Percentiles rank a stretch among this genome's conserved stretches.
Evolutionary conservation across 2,329 filamentous ascomycete species (phyloP).

Genomic region (Thielaviopsis ethacetica): DNA sequence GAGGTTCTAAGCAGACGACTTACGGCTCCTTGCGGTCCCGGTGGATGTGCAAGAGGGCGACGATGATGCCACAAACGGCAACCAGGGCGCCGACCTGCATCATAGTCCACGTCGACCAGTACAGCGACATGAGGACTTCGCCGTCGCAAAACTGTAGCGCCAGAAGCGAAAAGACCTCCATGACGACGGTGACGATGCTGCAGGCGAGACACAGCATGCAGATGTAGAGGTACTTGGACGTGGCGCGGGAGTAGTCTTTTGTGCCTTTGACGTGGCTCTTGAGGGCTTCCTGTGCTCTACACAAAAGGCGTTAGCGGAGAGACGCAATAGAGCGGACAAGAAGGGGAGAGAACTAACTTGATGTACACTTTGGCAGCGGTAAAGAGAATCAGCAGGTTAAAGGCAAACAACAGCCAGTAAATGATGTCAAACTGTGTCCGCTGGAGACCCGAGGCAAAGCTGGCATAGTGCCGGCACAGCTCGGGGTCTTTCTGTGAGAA

Average conservation of each 20-base stretch:
- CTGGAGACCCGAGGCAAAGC: slow-evolving; percentile 27
- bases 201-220: slow-evolving; percentile 28
- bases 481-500: slow-evolving; percentile 15
- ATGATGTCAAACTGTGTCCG: slow-evolving; percentile 27
- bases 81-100: slow-evolving; percentile 41
- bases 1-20: slow-evolving; percentile 15
- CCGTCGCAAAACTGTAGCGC: slow-evolving; percentile 43
- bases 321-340: not conserved
- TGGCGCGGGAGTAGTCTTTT: slow-evolving; percentile 20
- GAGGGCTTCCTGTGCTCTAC: slow-evolving; percentile 22
- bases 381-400: slow-evolving; percentile 28
- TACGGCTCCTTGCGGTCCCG: slow-evolving; percentile 34
- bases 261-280: slow-evolving; percentile 21
- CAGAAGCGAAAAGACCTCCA: slow-evolving; percentile 38
- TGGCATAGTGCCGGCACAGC: slow-evolving; percentile 25
- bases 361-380: slow-evolving; percentile 26
- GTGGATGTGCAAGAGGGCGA: slow-evolving; percentile 34
- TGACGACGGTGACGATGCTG: slow-evolving; percentile 29
- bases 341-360: slow-evolving; percentile 18
- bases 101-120: slow-evolving; percentile 47
- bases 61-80: slow-evolving; percentile 39
- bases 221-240: slow-evolving; percentile 26
- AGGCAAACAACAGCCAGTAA: slow-evolving; percentile 30
- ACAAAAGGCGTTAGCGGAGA: not conserved
- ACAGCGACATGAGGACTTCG: slow-evolving; percentile 41